A percentile compares a stretch with the other conserved stretches of the same genome.
Conservation (phyloP, 345 rosid genomes). For the Cardamine chenopodiifolia region DNA sequence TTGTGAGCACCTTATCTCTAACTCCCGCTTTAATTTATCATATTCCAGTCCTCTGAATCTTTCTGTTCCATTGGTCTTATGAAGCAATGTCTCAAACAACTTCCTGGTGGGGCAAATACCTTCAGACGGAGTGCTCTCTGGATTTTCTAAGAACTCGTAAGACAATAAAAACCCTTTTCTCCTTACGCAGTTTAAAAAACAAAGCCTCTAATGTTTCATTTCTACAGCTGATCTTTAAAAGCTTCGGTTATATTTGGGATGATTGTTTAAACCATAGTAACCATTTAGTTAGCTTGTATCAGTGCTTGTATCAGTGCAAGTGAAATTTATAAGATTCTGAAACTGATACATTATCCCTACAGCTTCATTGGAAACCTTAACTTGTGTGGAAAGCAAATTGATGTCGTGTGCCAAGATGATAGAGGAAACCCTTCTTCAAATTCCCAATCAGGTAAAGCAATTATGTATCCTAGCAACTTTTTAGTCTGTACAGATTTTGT, state of each 20-base stretch:
- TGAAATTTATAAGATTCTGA: constrained; percentile 14
- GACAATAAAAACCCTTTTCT: constrained; percentile 36
- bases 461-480: not conserved
- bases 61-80: constrained; percentile 30
- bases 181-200: not conserved
- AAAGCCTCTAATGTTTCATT: not conserved
- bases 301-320: not conserved
- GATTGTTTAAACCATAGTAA: not conserved
- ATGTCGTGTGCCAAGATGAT: constrained; percentile 59
- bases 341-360: constrained; percentile 35
- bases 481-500: constrained; percentile 4
- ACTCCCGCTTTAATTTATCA: not conserved
- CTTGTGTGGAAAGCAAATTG: constrained; percentile 85
- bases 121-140: constrained; percentile 63
- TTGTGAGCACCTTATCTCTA: constrained; percentile 40
- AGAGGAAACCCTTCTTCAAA: constrained; percentile 52
- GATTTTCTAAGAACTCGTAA: constrained; percentile 74
- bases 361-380: constrained; percentile 80
- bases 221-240: not conserved
- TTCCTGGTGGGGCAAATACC: constrained; percentile 84
- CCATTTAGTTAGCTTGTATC: constrained; percentile 5
- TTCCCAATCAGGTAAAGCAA: constrained; percentile 53
- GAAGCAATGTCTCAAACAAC: constrained; percentile 88
- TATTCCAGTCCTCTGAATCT: constrained; percentile 5
- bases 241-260: not conserved